A percentile compares a stretch with the other conserved stretches of the same genome.
Evolutionary conservation across 148 eudicot species (phyloP).

Genomic region (Amaranthus palmeri): DNA sequence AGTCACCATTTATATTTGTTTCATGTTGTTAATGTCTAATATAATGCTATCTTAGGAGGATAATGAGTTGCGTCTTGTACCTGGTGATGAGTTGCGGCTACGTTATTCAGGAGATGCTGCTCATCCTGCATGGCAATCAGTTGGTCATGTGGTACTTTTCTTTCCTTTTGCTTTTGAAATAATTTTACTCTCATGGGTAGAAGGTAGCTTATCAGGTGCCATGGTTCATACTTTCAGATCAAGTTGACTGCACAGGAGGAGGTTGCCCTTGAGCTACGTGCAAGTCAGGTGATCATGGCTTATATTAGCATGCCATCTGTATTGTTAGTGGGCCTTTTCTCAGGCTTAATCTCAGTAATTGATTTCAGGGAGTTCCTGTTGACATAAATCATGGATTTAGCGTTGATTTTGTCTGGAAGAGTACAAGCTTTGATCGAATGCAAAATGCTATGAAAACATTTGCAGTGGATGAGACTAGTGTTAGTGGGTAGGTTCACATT

Average conservation of each 20-base stretch:
- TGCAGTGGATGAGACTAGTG: conserved; percentile 99
- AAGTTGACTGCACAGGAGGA: conserved; percentile 98
- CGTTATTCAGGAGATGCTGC: conserved; percentile 94
- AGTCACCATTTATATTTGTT: not conserved
- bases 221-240: conserved; percentile 45
- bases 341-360: conserved; percentile 4
- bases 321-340: not conserved
- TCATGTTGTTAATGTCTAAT: not conserved
- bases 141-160: conserved; percentile 88
- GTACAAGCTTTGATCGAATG: conserved; percentile 99
- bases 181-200: not conserved
- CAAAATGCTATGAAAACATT: conserved; percentile 98
- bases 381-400: conserved; percentile 93
- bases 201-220: not conserved
- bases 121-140: conserved; percentile 96
- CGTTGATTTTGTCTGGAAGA: conserved; percentile 99
- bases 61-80: conserved; percentile 97
- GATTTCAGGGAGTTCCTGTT: conserved; percentile 85
- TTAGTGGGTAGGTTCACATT: conserved; percentile 76
- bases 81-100: conserved; percentile 94
- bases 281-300: conserved; percentile 68
- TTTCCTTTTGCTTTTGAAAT: not conserved
- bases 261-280: conserved; percentile 97
- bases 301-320: not conserved
- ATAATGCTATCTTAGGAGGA: conserved; percentile 61